Base-by-base conservation (phyloP, 345 rosid genomes). In the Rhizophora mangle region DNA sequence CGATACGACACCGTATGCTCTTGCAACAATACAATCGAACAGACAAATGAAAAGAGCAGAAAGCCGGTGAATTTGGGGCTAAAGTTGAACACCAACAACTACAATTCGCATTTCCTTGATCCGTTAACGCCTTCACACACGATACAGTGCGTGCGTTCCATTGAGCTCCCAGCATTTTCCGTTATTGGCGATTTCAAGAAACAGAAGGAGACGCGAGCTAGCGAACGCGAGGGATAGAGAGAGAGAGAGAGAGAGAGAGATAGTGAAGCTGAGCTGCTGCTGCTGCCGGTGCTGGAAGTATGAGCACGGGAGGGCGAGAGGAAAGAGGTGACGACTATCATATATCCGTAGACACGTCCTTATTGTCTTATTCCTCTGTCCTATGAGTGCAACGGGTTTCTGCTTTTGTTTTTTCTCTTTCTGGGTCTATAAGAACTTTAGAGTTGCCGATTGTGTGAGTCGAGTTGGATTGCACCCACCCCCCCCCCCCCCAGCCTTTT, bases 141-240 rank as follows among this genome's bases (percentile, higher is more conserved):
- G 54, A 56, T 76, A 78, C 22, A 36, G 83, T 39, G 66, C 70
- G 76, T 70, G 75, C 37, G 59, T 72, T 72, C 54, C 72, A 75
- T 24, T 69, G 81, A 78, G 81, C 73, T 54, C 77, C 78, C 24
- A 86, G 52, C 91, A 90, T 90, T 60, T 55, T 73, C 39, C 1
- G 16, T 13, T 36, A 16, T 4, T 36, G 62, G 26, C n/a, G 46
- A 51, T 19, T 29, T 1, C 47, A 13, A 27, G 64, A 46, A 65
- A 69, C 43, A 26, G 10, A 10, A 37, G 9, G 39, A 8, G 51
- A 16, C 22, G 31, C 57, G 19, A 5, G 34, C 6, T 7, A 1
- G n/a, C 21, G 52, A 43, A 21, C 20, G 43, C 58, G 3, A 21
- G n/a, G 2, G 57, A 54, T 27, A 8, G 19, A 61, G 75, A 7